Conservation (phyloP, 805 yeast genomes). For the Saccharomycopsis guyanensis region DNA sequence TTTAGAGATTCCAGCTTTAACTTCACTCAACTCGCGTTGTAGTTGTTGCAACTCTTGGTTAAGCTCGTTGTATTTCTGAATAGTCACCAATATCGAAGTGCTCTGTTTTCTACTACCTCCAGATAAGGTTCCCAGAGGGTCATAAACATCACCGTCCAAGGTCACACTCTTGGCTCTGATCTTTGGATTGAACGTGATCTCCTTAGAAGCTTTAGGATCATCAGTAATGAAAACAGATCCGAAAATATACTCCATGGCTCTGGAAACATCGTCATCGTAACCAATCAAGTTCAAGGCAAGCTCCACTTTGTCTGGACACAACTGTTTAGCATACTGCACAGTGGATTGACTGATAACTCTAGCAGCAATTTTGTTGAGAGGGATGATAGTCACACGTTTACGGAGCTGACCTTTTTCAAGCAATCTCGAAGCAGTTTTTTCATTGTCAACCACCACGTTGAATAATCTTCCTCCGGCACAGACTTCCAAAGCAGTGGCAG, state of each 20-base stretch:
- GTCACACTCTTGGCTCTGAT: constrained; percentile 81
- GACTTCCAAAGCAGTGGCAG: constrained; percentile 80
- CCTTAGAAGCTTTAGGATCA: constrained; percentile 82
- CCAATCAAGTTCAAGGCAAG: constrained; percentile 79
- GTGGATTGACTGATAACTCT: constrained; percentile 41
- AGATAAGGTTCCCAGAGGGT: constrained; percentile 90
- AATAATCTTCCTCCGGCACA: constrained; percentile 90
- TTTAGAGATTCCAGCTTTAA: constrained; percentile 35
- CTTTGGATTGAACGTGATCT: constrained; percentile 78
- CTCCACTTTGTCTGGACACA: constrained; percentile 81
- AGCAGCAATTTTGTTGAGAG: constrained; percentile 76
- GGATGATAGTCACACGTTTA: constrained; percentile 84
- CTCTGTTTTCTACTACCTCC: constrained; percentile 80
- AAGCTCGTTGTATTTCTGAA: constrained; percentile 55
- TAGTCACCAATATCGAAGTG: constrained; percentile 50
- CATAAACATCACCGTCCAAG: constrained; percentile 87
- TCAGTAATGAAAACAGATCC: constrained; percentile 84
- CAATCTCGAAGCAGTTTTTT: constrained; percentile 73
- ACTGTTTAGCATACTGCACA: constrained; percentile 58
- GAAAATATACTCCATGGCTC: constrained; percentile 87
- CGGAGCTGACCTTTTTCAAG: constrained; percentile 71
- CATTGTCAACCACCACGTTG: constrained; percentile 86
- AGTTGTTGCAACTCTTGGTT: constrained; percentile 33
- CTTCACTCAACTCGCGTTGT: constrained; percentile 34
- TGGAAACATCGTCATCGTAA: constrained; percentile 58